Conservation (phyloP, 2,329 filamentous ascomycete genomes). For the Talaromyces sp. region DNA sequence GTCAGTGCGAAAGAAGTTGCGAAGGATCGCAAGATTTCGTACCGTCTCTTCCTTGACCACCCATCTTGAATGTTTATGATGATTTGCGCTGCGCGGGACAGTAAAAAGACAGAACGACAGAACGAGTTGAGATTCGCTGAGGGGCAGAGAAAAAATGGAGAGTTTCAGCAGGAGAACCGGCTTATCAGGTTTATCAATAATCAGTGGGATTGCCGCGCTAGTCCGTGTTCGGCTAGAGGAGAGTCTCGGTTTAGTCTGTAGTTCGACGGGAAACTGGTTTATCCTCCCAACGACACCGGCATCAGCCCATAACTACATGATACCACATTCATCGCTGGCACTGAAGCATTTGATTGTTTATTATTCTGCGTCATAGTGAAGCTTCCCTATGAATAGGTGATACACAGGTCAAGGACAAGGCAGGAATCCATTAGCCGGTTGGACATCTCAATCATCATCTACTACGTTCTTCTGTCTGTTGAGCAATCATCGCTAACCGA, state of each 20-base stretch:
- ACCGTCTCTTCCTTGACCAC: conserved; percentile 64
- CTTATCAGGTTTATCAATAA: conserved; percentile 23
- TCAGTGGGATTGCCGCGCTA: conserved; percentile 17
- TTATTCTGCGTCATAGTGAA: not conserved
- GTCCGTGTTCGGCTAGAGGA: not conserved
- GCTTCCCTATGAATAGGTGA: conserved; percentile 12
- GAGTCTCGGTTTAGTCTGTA: not conserved
- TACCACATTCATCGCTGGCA: not conserved
- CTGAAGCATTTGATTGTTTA: no score
- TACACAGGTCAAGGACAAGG: conserved; percentile 25
- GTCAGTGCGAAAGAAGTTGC: conserved; percentile 5
- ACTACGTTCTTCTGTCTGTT: conserved; percentile 24
- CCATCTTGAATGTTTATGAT: conserved; percentile 46
- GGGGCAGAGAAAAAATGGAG: conserved; percentile 17
- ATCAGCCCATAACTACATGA: not conserved
- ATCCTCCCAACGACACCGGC: not conserved
- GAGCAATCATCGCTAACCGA: conserved; percentile 32
- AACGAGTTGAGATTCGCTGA: conserved; percentile 15
- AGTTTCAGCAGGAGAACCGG: conserved; percentile 2
- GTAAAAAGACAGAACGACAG: conserved; percentile 1
- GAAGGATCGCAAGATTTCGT: not conserved
- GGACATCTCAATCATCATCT: conserved; percentile 37
- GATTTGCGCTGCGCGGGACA: conserved; percentile 1
- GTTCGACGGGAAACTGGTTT: not conserved
- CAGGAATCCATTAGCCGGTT: conserved; percentile 37